Conservation (phyloP, 345 rosid species). For the Acer campestre region DNA sequence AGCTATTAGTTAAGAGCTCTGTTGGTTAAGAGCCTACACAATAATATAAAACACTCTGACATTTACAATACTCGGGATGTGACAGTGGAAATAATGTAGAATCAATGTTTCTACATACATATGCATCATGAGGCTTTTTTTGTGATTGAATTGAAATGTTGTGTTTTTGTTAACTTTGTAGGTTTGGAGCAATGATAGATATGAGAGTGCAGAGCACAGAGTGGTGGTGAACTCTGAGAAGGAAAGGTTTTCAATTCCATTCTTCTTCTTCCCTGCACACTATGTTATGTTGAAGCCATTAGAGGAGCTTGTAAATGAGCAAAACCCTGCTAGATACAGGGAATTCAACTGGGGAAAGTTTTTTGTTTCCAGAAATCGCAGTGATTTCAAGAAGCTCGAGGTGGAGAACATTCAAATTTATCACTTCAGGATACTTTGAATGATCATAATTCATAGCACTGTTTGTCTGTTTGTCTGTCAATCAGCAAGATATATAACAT, state of each 20-base stretch:
- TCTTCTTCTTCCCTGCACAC: constrained; percentile 55
- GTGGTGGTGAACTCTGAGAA: constrained; percentile 43
- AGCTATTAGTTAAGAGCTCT: too few relatives aligned
- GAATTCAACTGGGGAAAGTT: constrained; percentile 72
- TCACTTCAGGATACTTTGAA: constrained; percentile 32
- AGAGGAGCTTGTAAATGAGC: constrained; percentile 51
- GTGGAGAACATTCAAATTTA: constrained; percentile 46
- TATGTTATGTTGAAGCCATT: constrained; percentile 58
- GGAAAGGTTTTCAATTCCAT: constrained; percentile 52
- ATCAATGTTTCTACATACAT: too few relatives aligned
- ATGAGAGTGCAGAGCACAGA: constrained; percentile 54
- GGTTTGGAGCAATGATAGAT: constrained; percentile 59
- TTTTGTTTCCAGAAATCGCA: constrained; percentile 51
- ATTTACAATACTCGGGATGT: too few relatives aligned
- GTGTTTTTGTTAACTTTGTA: not conserved
- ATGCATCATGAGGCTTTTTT: too few relatives aligned
- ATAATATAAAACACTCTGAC: too few relatives aligned
- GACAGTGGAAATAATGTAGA: too few relatives aligned
- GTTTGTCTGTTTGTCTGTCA: not conserved
- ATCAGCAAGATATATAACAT: too few relatives aligned
- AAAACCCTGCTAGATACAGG: constrained; percentile 52
- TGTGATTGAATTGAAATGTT: too few relatives aligned
- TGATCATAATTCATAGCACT: not conserved
- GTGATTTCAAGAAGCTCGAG: constrained; percentile 50
- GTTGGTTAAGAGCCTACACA: too few relatives aligned